Base-by-base conservation (phyloP, 495 filamentous ascomycete genomes). In the Penicillium malachiteum region DNA sequence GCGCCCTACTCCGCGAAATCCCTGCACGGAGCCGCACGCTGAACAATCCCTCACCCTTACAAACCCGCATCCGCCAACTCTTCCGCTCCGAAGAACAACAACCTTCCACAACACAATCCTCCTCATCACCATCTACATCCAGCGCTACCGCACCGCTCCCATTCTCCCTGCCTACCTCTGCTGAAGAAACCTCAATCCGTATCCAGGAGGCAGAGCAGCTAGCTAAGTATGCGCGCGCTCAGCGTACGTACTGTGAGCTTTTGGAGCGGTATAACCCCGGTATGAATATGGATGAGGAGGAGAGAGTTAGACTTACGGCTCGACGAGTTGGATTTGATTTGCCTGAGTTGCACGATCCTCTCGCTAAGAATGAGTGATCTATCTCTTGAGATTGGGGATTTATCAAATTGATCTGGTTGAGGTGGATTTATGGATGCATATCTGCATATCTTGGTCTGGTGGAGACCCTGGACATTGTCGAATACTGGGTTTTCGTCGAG, bases 261-360 rank as follows among this genome's bases (percentile, higher is more conserved):
- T 56, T 97, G 21, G 93, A 96, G 68, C 79, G 91, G 62, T 98
- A 97, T 72, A 98, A 97, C 67, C 92, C 92, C 7, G 90, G 91
- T 6, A 87, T 92, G 84, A 74, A 74, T 44, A 85, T 93, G 84
- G 84, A 87, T 60, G 86, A 94, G 71, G 90, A 95, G 72, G 91
- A 95, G 75, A 78, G 84, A 57, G 84, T 96, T 39, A 65, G 89
- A 53, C 74, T 96, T 77, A 89, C 90, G 55, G 93, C 94, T 12
- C 77, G 89, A 71, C 81, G 90, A 71, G 90, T 97, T 43, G 94
- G 93, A 26, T 87, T 96, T 84, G 80, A 95, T 74, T 71, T 97
- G 68, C 93, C 93, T 11, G 68, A 57, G 31, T 40, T 66, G 46
- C 52, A 68, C 56, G 39, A 37, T 26, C 10, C 64, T 48, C 63